Base-by-base conservation (phyloP, 768 basidiomycete species). In the Coprinellus micaceus region DNA sequence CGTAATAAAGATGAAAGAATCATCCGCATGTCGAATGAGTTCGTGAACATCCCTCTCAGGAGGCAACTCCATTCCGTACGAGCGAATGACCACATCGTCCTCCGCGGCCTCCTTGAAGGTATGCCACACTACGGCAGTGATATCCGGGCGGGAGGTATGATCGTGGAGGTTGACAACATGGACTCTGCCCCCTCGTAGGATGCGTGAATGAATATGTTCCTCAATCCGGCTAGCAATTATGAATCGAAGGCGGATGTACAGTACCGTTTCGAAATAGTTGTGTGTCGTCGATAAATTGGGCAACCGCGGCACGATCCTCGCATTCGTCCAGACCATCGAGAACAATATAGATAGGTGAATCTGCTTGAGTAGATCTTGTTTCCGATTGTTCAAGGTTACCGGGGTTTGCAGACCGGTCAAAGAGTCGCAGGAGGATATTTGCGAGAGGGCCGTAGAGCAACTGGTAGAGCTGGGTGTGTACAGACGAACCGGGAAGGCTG, bases 251-350 rank as follows among this genome's bases (percentile, higher is more conserved):
- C 25, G 47, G 24, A 30, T 28, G 21, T n/a, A 11, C 4, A 26
- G 47, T 4, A 4, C 1, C 10, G 12, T 29, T 21, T 48, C 28
- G 47, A 48, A 48, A 15, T 28, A 48, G 15, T 48, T 29, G 24
- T 4, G 21, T 30, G 17, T n/a, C 7, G 10, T 26, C 28, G 5
- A 48, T 48, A 13, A 26, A 21, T 29, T 30, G 2, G 6, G 25
- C 47, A 11, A 48, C 47, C 4, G 13, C 47, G 10, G 24, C 19
- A 7, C 7, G 29, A n/a, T 50, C 55, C n/a, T 50, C 43, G 19
- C 48, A 43, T 12, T 56, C 55, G 12, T 56, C 55, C 6, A 56
- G 55, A 0, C 55, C 55, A n/a, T 56, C 55, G 39, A 56, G 29
- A 26, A 51, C 43, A 13, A 51, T 54, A 10, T n/a, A n/a, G n/a